Base-by-base conservation (phyloP, 2,329 filamentous ascomycete genomes). In the Lachnellula suecica region DNA sequence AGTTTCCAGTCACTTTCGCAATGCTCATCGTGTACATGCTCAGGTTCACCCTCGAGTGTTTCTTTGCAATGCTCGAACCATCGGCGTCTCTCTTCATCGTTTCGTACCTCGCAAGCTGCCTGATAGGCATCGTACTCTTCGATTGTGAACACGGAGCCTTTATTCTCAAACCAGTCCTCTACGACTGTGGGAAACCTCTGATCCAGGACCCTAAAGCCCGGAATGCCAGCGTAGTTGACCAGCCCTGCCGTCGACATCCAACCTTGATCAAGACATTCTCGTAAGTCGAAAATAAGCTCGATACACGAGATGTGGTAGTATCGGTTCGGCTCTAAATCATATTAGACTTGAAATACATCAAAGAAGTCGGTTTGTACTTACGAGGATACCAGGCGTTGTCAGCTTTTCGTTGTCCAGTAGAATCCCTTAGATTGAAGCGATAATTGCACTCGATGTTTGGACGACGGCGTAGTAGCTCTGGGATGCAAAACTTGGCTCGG, bases 361-460 rank as follows among this genome's bases (percentile, higher is more conserved):
- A 29, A 43, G 49, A 51, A 23, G 43, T 51, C 42, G n/a, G n/a
- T n/a, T n/a, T 51, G 43, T 51, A 51, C 49, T 51, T 35, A 51
- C 49, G 49, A 51, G 49, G 19, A 51, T 51, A 51, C 71, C 55
- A 74, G 47, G 44, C 50, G 13, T 4, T 35, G 45, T 46, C 48
- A 29, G 40, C 42, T 51, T 20, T 31, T 41, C 49, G 49, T 51
- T 51, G 8, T 40, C 49, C 42, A 51, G 49, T 51, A 43, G 42
- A 35, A 51, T 47, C 49, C 35, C 40, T 51, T 24, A 51, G 42
- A 51, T 51, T 51, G 35, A 51, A 51, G 49, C 49, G 49, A 43
- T 51, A 51, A 41, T 42, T 15, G 42, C 46, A 49, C 46, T 49
- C 35, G 42, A 49, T 42, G 42, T 49, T 49, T 49, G 35, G 46